These are phyloP conservation scores for Nitzschia putrida DNA, from an alignment of 108 stramenopile genomes.

Conservation along the genomic window DNA sequence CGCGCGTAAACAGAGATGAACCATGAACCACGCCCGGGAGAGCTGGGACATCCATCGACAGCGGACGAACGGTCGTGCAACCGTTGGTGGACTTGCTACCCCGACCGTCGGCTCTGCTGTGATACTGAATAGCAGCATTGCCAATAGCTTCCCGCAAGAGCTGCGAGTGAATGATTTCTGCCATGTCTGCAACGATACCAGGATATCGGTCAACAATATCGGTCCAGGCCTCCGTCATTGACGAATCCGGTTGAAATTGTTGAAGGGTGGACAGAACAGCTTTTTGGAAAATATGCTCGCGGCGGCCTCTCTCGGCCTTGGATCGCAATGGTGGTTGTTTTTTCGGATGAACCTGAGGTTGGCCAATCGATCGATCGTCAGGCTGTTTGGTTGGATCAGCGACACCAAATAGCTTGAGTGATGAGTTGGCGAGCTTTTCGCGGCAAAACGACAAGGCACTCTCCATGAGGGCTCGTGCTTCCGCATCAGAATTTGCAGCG, in stretches of 20 bases:
- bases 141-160: conserved; percentile 50
- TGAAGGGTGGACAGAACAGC: conserved; percentile 31
- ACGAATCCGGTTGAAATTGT: conserved; percentile 9
- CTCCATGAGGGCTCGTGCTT: conserved; percentile 23
- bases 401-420: conserved; percentile 5
- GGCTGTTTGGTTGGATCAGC: background rate
- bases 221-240: background rate
- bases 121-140: conserved; percentile 32
- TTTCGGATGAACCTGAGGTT: conserved; percentile 26
- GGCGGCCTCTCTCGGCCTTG: conserved; percentile 36
- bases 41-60: conserved; percentile 33
- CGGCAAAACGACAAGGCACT: conserved; percentile 1
- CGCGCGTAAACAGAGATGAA: conserved; percentile 77
- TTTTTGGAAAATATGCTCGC: conserved; percentile 31
- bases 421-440: conserved; percentile 1
- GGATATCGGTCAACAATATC: background rate
- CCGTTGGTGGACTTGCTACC: conserved; percentile 15
- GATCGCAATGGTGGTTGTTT: conserved; percentile 16
- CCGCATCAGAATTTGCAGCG: conserved; percentile 3
- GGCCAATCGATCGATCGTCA: background rate
- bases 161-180: conserved; percentile 42
- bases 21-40: conserved; percentile 71
- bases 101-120: conserved; percentile 64
- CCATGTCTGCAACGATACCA: conserved; percentile 14
- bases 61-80: conserved; percentile 37